These are phyloP conservation scores for Phaffia rhodozyma DNA, from an alignment of 1,284 basidiomycete species.

Conservation along the genomic window DNA sequence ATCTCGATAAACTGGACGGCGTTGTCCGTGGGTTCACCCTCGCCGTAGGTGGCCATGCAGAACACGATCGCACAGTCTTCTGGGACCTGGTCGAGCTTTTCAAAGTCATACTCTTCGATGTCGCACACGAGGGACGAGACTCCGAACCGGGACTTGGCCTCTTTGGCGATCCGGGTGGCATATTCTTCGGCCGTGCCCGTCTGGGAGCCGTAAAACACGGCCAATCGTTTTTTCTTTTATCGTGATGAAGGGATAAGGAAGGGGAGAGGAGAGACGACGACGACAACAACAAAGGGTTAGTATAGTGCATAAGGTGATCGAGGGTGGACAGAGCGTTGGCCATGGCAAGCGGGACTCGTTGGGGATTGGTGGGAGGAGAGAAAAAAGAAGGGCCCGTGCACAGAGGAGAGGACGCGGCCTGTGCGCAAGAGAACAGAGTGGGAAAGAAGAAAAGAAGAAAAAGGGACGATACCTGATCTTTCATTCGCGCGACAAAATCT, in stretches of 20 bases:
- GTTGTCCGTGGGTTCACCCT: slow-evolving; percentile 98
- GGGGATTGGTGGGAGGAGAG: background rate
- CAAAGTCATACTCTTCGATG: slow-evolving; percentile 95
- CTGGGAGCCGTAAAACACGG: slow-evolving; percentile 93
- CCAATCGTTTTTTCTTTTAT: slow-evolving; percentile 75
- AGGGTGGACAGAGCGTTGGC: too few relatives aligned
- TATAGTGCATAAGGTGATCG: too few relatives aligned
- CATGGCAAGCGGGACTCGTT: too few relatives aligned
- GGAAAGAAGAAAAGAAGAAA: background rate
- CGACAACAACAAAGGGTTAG: too few relatives aligned
- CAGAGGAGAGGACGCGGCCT: background rate
- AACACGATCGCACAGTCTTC: slow-evolving; percentile 79
- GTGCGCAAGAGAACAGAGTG: background rate
- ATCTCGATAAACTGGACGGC: slow-evolving; percentile 92
- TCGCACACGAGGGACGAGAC: slow-evolving; percentile 87
- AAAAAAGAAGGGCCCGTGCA: background rate
- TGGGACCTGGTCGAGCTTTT: slow-evolving; percentile 82
- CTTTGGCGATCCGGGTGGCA: slow-evolving; percentile 81
- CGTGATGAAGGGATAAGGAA: slow-evolving; percentile 13
- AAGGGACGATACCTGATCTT: slow-evolving; percentile 49
- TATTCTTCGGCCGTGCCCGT: slow-evolving; percentile 96
- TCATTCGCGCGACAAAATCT: slow-evolving; percentile 84
- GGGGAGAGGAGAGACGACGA: background rate
- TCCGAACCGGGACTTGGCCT: slow-evolving; percentile 87
- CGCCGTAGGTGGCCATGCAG: slow-evolving; percentile 95